Conservation (phyloP, 805 yeast genomes). For the Candida pseudoglaebosa region DNA sequence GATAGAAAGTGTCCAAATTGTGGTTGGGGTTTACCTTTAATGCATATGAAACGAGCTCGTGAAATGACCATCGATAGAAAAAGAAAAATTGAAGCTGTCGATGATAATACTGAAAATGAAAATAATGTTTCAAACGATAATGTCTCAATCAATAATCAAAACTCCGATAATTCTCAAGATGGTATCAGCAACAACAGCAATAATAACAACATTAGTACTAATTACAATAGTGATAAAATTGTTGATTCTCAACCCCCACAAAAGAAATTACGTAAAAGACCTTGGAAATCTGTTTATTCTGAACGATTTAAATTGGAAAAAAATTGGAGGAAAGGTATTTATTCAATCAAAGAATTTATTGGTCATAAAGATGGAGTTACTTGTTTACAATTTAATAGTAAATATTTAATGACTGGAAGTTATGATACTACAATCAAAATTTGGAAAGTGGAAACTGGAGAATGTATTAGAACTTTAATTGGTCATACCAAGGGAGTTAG, state of each 20-base stretch:
- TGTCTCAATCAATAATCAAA: too few species aligned
- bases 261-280: constrained; percentile 43
- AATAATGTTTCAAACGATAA: too few species aligned
- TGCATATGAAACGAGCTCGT: constrained; percentile 79
- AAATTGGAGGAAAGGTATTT: constrained; percentile 89
- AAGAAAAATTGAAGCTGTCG: constrained; percentile 13
- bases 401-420: constrained; percentile 81
- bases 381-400: constrained; percentile 77
- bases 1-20: constrained; percentile 97
- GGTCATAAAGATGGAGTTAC: constrained; percentile 91
- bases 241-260: constrained; percentile 5
- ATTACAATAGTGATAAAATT: neutral
- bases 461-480: constrained; percentile 65
- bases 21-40: constrained; percentile 97
- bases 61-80: constrained; percentile 28
- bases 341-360: constrained; percentile 55
- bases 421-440: constrained; percentile 86
- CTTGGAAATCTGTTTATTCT: constrained; percentile 93
- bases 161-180: neutral
- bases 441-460: constrained; percentile 87
- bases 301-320: constrained; percentile 89
- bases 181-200: neutral
- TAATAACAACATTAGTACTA: neutral
- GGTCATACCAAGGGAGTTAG: constrained; percentile 92
- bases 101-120: too few species aligned